Conservation (phyloP, 2,329 filamentous ascomycete genomes). For the Colletotrichum sp. region DNA sequence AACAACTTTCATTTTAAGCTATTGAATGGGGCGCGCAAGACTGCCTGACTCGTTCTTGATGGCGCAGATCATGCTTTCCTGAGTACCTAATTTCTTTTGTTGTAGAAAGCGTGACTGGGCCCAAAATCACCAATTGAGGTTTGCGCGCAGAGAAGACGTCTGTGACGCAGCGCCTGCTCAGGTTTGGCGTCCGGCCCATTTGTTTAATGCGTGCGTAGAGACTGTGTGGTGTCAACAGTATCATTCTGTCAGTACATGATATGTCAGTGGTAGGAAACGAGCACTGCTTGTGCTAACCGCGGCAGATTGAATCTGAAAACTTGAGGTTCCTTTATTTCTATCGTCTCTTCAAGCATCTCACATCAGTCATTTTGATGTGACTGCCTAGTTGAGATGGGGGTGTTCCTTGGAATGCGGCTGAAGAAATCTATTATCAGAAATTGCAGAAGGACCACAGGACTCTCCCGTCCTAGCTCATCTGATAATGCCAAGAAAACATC, state of each 20-base stretch:
- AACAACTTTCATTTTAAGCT: neutral
- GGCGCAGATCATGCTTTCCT: neutral
- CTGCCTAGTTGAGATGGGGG: neutral
- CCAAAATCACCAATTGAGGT: neutral
- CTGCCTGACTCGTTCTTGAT: neutral
- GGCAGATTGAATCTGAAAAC: neutral
- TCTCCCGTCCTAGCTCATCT: neutral
- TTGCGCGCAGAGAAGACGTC: neutral
- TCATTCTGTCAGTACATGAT: neutral
- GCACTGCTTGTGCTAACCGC: neutral
- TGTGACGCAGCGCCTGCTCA: neutral
- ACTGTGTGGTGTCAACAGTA: neutral
- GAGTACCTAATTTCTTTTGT: neutral
- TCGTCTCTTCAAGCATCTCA: neutral
- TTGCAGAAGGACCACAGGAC: neutral
- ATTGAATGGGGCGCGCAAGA: neutral
- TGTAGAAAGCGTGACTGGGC: neutral
- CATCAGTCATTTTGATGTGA: neutral
- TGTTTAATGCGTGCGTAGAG: neutral
- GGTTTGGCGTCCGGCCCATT: neutral
- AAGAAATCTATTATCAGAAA: neutral
- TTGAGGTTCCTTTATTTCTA: neutral
- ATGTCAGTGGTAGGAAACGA: neutral
- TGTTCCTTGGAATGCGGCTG: neutral
- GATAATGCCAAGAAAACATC: neutral